Evolutionary conservation across 2,329 filamentous ascomycete species (phyloP).

Genomic region (Diaporthe eres): DNA sequence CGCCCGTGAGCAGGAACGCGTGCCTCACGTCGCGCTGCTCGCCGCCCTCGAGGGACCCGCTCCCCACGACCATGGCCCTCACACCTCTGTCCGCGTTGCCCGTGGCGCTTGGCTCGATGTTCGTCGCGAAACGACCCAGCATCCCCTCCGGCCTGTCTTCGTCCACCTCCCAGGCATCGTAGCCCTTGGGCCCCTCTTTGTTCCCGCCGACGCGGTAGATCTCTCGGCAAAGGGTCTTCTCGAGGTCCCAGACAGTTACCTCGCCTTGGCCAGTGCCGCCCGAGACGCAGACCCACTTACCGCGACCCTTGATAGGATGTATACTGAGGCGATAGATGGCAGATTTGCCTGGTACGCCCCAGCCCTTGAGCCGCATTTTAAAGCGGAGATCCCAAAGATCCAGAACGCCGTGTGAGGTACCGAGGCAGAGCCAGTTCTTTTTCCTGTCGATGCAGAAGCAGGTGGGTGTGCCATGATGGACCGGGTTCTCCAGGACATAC

Average conservation of each 20-base stretch:
- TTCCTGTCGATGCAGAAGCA: slow-evolving; percentile 91
- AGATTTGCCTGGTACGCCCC: slow-evolving; percentile 86
- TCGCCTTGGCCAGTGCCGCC: slow-evolving; percentile 91
- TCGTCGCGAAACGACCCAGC: slow-evolving; percentile 86
- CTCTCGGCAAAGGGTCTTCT: slow-evolving; percentile 89
- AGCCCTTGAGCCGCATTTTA: slow-evolving; percentile 86
- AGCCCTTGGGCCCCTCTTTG: slow-evolving; percentile 74
- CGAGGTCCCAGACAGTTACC: slow-evolving; percentile 95
- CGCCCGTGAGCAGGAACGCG: slow-evolving; percentile 88
- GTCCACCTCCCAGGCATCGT: slow-evolving; percentile 90
- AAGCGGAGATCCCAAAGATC: slow-evolving; percentile 99
- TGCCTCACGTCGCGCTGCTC: slow-evolving; percentile 81
- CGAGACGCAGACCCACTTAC: slow-evolving; percentile 88
- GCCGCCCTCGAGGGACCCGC: slow-evolving; percentile 71
- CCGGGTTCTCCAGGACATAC: slow-evolving; percentile 86
- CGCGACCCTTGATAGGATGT: slow-evolving; percentile 83
- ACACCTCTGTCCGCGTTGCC: slow-evolving; percentile 76
- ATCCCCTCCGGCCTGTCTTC: slow-evolving; percentile 90
- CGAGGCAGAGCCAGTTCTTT: slow-evolving; percentile 91
- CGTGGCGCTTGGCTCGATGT: slow-evolving; percentile 73
- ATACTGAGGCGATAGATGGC: slow-evolving; percentile 84
- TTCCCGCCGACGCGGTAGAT: slow-evolving; percentile 81
- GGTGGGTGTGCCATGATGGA: slow-evolving; percentile 91
- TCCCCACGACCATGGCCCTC: slow-evolving; percentile 80
- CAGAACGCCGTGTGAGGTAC: slow-evolving; percentile 92